Evolutionary conservation across 352 stramenopile species (phyloP).

Genomic region (Salisapilia sapeloensis): DNA sequence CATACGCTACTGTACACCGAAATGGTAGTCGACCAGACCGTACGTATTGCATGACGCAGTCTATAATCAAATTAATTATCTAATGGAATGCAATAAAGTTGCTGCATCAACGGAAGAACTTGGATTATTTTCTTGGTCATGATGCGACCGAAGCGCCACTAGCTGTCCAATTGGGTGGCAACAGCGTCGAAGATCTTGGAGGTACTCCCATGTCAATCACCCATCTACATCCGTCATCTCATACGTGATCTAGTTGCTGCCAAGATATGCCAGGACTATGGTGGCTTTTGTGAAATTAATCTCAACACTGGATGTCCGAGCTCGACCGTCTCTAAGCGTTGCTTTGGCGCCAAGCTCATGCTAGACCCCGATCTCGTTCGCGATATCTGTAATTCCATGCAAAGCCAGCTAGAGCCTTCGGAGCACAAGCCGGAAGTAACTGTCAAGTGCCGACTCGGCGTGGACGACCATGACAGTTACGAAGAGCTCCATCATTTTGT

Average conservation of each 20-base stretch:
- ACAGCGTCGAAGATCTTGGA: constrained; percentile 67
- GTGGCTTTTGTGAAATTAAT: constrained; percentile 90
- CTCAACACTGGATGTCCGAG: constrained; percentile 94
- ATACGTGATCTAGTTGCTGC: constrained; percentile 26
- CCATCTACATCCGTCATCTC: neutral
- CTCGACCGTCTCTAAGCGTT: constrained; percentile 51
- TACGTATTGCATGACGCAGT: constrained; percentile 14
- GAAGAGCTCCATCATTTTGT: constrained; percentile 90
- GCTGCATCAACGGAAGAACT: constrained; percentile 67
- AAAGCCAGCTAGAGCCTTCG: constrained; percentile 13
- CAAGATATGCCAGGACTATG: constrained; percentile 63
- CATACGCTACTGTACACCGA: constrained; percentile 94
- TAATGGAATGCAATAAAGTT: constrained; percentile 13
- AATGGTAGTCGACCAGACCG: constrained; percentile 96
- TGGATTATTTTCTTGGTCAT: constrained; percentile 84
- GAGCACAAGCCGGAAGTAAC: constrained; percentile 58
- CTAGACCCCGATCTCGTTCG: constrained; percentile 88
- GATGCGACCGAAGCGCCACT: constrained; percentile 72
- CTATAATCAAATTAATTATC: neutral
- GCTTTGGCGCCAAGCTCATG: constrained; percentile 97
- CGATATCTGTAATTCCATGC: constrained; percentile 84
- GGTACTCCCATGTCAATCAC: constrained; percentile 8
- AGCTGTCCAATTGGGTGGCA: constrained; percentile 90
- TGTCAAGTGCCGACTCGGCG: constrained; percentile 98
- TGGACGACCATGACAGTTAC: constrained; percentile 89